phyloP scores from a whole-genome alignment of 2,329 filamentous ascomycete species.

The Sporothrix curviconia region DNA sequence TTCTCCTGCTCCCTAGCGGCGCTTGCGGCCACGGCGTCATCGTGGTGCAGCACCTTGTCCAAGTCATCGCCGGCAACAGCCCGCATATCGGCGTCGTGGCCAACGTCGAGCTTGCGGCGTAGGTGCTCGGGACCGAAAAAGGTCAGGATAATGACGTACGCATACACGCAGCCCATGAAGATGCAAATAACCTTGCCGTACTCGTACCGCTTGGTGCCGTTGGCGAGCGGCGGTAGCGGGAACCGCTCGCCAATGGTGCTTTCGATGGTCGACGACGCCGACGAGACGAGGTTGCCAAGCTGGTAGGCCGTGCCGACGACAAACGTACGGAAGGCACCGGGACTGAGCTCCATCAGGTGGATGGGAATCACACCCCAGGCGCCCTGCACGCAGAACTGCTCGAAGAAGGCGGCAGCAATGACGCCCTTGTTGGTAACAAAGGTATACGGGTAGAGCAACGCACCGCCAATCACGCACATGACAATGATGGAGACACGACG shows the following conservation, averaged over 20 bases:
- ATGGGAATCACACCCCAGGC: constrained; percentile 73
- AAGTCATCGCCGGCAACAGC: constrained; percentile 38
- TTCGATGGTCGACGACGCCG: constrained; percentile 68
- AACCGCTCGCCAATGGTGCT: constrained; percentile 68
- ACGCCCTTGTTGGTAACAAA: constrained; percentile 52
- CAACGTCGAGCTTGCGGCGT: constrained; percentile 44
- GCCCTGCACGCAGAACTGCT: constrained; percentile 69
- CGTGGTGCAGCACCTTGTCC: constrained; percentile 19
- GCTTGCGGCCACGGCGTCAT: constrained; percentile 18
- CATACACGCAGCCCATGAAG: constrained; percentile 81
- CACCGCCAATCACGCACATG: constrained; percentile 52
- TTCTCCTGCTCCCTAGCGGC: too few species aligned
- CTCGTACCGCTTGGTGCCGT: constrained; percentile 48
- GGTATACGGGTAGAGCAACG: constrained; percentile 65
- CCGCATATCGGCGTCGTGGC: constrained; percentile 41
- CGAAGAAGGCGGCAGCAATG: constrained; percentile 60
- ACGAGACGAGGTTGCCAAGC: constrained; percentile 67
- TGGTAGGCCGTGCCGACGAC: constrained; percentile 70
- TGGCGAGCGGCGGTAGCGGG: constrained; percentile 55
- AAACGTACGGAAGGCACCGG: constrained; percentile 66
- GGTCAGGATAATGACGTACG: constrained; percentile 54
- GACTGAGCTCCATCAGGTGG: constrained; percentile 70
- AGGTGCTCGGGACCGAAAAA: constrained; percentile 55
- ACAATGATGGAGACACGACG: constrained; percentile 62
- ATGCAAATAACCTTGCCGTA: constrained; percentile 85